Evolutionary conservation across 305 asterid genomes (phyloP).

Genomic region (Fraxinus floribunda): DNA sequence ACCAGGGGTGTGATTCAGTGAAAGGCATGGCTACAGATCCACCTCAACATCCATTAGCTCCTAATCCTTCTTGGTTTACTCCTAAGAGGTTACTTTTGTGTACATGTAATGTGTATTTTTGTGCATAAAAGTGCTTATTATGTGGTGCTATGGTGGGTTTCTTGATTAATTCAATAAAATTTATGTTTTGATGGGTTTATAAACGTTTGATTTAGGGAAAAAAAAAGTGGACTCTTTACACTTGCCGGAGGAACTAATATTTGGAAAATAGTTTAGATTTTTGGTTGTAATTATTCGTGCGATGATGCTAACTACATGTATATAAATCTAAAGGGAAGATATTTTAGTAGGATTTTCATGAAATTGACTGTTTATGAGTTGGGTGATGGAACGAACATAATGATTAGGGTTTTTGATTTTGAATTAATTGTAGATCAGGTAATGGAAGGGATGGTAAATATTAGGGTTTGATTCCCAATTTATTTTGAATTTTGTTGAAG

Average conservation of each 20-base stretch:
- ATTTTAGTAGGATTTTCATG: background rate
- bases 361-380: constrained; percentile 2
- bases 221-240: background rate
- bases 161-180: constrained; percentile 18
- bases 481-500: background rate
- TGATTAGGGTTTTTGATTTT: background rate
- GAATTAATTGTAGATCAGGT: background rate
- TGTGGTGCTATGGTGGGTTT: background rate
- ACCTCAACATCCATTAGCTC: constrained; percentile 10
- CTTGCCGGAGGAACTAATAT: background rate
- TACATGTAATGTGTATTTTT: background rate
- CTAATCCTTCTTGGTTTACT: constrained; percentile 72
- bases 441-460: background rate
- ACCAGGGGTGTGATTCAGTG: background rate
- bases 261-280: background rate
- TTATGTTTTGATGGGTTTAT: constrained; percentile 5
- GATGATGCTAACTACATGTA: background rate
- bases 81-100: constrained; percentile 50
- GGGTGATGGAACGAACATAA: background rate
- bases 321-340: background rate
- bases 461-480: background rate
- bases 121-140: background rate
- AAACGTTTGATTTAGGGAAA: constrained; percentile 5
- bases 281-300: background rate
- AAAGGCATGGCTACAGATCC: constrained; percentile 37